phyloP scores from a whole-genome alignment of 2,329 filamentous ascomycete genomes.

The Stagonosporopsis cucurbitacearum region DNA sequence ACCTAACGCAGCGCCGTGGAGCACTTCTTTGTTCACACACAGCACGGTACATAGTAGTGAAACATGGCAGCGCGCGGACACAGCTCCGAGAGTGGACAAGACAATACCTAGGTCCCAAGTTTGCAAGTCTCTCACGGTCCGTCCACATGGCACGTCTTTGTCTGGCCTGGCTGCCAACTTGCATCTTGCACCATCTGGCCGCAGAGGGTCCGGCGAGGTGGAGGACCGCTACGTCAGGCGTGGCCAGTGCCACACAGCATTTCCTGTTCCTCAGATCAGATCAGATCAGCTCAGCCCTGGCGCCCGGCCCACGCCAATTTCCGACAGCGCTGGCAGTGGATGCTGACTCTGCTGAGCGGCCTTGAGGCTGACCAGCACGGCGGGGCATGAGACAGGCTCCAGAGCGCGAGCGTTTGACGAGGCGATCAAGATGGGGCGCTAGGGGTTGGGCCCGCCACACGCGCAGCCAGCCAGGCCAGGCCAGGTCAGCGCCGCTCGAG shows the following conservation, averaged over 20 bases:
- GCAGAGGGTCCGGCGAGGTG: constrained; percentile 1
- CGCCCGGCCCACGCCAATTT: neutral
- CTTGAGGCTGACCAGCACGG: constrained; percentile 5
- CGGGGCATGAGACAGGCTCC: constrained; percentile 15
- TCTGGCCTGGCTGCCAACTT: too few species aligned
- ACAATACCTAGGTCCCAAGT: too few species aligned
- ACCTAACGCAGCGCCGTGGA: constrained; percentile 3
- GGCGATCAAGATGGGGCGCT: constrained; percentile 6
- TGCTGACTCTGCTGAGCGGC: too few species aligned
- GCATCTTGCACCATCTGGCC: too few species aligned
- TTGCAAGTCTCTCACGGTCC: too few species aligned
- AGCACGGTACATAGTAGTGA: constrained; percentile 1
- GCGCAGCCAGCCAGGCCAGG: neutral
- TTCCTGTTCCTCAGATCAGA: too few species aligned
- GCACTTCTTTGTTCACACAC: constrained; percentile 8
- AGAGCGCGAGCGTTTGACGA: constrained; percentile 9
- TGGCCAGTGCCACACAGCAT: constrained; percentile 6
- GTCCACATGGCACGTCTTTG: too few species aligned
- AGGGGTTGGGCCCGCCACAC: neutral
- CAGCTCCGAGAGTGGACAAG: neutral
- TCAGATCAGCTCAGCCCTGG: neutral
- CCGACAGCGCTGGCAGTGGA: constrained; percentile 12
- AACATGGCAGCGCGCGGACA: neutral
- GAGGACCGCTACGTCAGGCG: constrained; percentile 2
- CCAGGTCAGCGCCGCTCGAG: neutral